Conservation (phyloP, 257 asterid species). For the Jacaranda copaia region DNA sequence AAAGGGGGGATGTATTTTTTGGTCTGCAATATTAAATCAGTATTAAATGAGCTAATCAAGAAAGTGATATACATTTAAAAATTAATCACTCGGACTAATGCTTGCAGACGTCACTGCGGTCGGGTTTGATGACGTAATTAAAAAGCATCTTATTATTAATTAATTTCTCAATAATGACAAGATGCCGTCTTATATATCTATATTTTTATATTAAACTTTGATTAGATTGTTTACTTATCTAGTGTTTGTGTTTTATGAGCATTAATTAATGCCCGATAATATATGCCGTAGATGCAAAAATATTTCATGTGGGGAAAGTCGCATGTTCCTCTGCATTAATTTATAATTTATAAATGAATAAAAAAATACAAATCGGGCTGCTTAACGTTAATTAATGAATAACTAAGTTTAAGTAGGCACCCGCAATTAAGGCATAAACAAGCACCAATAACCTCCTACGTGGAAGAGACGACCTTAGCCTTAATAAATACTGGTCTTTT, state of each 20-base stretch:
- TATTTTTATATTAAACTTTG: background rate
- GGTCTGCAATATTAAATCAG: background rate
- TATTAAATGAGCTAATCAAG: background rate
- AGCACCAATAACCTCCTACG: background rate
- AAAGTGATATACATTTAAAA: background rate
- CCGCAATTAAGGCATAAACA: background rate
- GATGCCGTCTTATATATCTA: background rate
- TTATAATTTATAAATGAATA: too few relatives aligned
- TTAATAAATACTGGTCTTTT: background rate
- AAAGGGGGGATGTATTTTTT: too few relatives aligned
- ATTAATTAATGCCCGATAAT: background rate
- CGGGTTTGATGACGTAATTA: constrained; percentile 6
- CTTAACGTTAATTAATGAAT: background rate
- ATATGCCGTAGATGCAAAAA: background rate
- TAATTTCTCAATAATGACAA: background rate
- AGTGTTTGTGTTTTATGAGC: background rate
- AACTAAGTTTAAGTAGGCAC: background rate
- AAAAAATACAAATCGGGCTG: background rate
- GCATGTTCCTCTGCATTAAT: background rate
- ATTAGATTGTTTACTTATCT: background rate
- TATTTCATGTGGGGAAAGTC: background rate
- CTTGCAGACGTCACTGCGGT: background rate
- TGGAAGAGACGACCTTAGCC: background rate
- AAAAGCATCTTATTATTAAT: background rate
- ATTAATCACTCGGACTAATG: background rate